Evolutionary conservation across 2,329 filamentous ascomycete genomes (phyloP), one percentile per base, ranked within the genome.

Genomic region (Aspergillus floridensis): DNA sequence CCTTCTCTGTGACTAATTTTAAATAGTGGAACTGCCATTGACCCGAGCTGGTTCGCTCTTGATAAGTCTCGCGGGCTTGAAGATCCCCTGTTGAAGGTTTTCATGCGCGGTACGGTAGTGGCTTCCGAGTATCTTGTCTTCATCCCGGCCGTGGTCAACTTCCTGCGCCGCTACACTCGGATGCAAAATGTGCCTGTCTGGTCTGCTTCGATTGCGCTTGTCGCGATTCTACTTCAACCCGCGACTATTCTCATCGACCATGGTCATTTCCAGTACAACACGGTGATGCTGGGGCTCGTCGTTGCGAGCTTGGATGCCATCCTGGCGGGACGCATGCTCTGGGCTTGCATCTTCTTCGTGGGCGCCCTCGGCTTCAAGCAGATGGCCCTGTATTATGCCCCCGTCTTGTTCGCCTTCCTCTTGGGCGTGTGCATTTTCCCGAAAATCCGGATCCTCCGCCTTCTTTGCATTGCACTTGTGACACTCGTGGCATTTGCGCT

Each of bases 371-470:
- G 92, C 5, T 99, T 98, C 82, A 99, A 99, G 81, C 95, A 99
- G 76, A 99, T 99, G 96, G 93, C 93, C 1, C 82, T 99, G 16
- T 99, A 98, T 79, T 99, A 97, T 76, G 92, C 96, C 3, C 93
- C 96, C 14, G 88, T 89, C 21, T 88, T 98, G 59, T 98, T 98
- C 74, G 89, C 92, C 32, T 99, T 93, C 71, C 86, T 99, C 2
- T 81, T 98, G 0, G 95, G 93, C 8, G 87, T 88, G 70, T 97
- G 93, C 71, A 68, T 96, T n/a, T 88, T 88, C 63, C 93, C 93
- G 0, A 81, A 82, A 11, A 76, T 93, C 68, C 88, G 89, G 58
- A 68, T 88, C 2, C 73, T 82, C 0, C 86, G 92, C 3, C 85
- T 98, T 24, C 65, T 95, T 4, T 85, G 84, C 7, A 93, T 98